Base-by-base conservation (phyloP, 192 early-diverging fungal genomes). In the Mortierella alpina region DNA sequence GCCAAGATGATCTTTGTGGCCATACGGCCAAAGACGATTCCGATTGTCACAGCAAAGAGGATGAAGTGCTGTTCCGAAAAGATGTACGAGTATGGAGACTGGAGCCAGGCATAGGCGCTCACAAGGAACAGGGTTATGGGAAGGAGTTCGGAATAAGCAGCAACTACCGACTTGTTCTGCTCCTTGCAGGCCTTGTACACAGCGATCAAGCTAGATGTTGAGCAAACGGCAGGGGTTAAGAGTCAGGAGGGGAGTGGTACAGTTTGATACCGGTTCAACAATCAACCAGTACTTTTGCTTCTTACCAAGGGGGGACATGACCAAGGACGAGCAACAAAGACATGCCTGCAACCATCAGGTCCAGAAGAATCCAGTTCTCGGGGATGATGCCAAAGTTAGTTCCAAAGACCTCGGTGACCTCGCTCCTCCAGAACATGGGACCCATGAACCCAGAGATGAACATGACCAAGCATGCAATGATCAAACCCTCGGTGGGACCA, bases 1-100 rank as follows among this genome's bases (percentile, higher is more conserved):
- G 93, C 92, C 80, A 97, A 80, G 62, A 97, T 95, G 61, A 97
- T 96, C 70, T 95, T 93, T 70, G 94, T 93, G 57, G 93, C 94
- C 82, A 95, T 92, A 67, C 94, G 91, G 41, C 94, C 94, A 88
- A 95, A 95, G 5, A 91, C 93, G 75, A 93, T 90, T n/a, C 94
- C 94, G 23, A 88, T 85, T 0, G 91, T 92, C 45, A 95, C 65
- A 31, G 91, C 88, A 77, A 93, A 95, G 51, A 95, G 77, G 41
- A 93, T 89, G 63, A 91, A 86, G 64, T 95, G 93, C 63, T 93
- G 85, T 67, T 91, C 82, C 45, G 61, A 39, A 31, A 94, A 86
- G 44, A 95, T 89, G n/a, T 82, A 89, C 7, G 92, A 92, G 64
- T 90, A 83, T 67, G 90, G 90, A 23, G 90, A 90, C 23, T 83